Base-by-base conservation (phyloP, 2,329 filamentous ascomycete genomes). In the Pseudopithomyces maydicus region DNA sequence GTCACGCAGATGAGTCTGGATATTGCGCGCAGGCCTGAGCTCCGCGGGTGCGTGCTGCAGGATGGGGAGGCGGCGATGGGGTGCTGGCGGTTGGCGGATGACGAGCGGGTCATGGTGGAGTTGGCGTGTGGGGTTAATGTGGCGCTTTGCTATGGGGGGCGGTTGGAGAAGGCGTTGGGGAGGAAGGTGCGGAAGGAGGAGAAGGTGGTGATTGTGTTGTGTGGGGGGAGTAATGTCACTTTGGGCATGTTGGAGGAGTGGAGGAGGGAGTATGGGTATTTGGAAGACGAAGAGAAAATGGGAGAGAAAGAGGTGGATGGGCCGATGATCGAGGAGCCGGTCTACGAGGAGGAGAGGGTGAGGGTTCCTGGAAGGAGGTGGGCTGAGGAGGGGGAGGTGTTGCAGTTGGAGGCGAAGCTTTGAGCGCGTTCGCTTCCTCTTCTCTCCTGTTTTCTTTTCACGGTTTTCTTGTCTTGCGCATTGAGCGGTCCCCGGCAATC, bases 151-250 rank as follows among this genome's bases (percentile, higher is more conserved):
- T 92, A 91, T 67, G 85, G 84, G 39, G 86, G 84, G 0, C 75
- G 84, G 39, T 71, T 96, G 68, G 83, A 87, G 68, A 80, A 82
- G 64, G 77, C 73, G 1, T 64, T 86, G 10, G 77, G 92, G 0
- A 85, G 88, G 32, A 82, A 83, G 33, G 82, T 91, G 61, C 88
- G 83, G 76, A 79, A 81, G 0, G 78, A 84, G 55, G 89, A 87
- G 72, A 91, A 90, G 62, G 84, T 97, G 6, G 92, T 97, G 1
- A 80, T 97, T 52, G 82, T 96, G 22, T 87, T 97, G 6, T 98
- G 94, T 70, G 94, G 94, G 1, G 84, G 82, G 14, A 82, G 77
- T 49, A 82, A 82, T 66, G 77, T 85, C 32, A 82, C 76, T 1
- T 74, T 81, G 2, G 78, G 81, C 48, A 82, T 82, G 77, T 69